Base-by-base conservation (phyloP, 768 basidiomycete species). In the Hypholoma sublateritium region DNA sequence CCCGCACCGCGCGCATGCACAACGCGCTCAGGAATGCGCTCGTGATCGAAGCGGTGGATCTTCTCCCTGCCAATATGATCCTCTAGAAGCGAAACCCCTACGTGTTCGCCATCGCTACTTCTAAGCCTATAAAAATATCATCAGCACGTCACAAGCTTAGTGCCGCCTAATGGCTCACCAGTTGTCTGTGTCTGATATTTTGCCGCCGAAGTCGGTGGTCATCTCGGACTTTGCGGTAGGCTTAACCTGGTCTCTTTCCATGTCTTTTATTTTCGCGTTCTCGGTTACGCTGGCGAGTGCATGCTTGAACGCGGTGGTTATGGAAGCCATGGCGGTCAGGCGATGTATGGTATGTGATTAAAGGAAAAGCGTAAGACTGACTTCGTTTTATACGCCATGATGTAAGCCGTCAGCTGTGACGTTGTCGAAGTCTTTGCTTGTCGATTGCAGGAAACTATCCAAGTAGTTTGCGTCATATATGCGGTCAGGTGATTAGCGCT, bases 11-110 rank as follows among this genome's bases (percentile, higher is more conserved):
- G 84, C 45, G 89, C 86, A 65, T 80, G 80, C 7, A 88, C 87
- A 9, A 88, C 85, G 44, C 91, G 89, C 75, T 93, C 93, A 0
- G 93, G 93, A 53, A 95, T 94, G 39, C 91, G 88, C 69, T 95
- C 92, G 65, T 93, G 91, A 67, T 93, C 91, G 64, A 93, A 94
- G 13, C 86, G 81, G 52, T 82, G 82, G 28, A 92, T 83, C 70
- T 91, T 91, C 74, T 89, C 86, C 61, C 88, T 82, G 4, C 80
- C 80, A 60, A 89, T 80, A 56, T 88, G 85, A 66, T 91, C 89
- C 65, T 91, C 90, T n/a, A 95, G 78, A 7, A 92, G 75, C 22
- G 83, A 81, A 1, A 93, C 88, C 0, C 92, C 94, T 2, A 77
- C 75, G 37, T 73, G 70, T 22, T 70, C 61, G 32, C 77, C 81